Conservation (phyloP, 768 basidiomycete species). For the Tremella fuciformis region DNA sequence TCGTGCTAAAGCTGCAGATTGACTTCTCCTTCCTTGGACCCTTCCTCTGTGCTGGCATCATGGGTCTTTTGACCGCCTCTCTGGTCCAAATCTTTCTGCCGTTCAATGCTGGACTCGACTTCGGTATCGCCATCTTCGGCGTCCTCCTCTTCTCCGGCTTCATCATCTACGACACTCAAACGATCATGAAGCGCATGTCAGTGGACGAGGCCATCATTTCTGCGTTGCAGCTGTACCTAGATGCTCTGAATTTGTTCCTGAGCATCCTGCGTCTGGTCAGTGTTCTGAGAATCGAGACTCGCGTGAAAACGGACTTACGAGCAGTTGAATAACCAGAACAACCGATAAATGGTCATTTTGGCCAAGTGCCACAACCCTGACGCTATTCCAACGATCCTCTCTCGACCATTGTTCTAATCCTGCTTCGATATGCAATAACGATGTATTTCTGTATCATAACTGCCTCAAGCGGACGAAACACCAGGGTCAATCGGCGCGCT, state of each 20-base stretch:
- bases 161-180: constrained; percentile 64
- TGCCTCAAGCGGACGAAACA: too few relatives aligned
- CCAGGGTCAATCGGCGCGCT: too few relatives aligned
- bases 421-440: too few relatives aligned
- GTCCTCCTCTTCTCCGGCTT: constrained; percentile 85
- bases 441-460: too few relatives aligned
- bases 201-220: constrained; percentile 94
- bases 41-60: constrained; percentile 78
- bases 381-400: too few relatives aligned
- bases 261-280: constrained; percentile 51
- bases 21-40: constrained; percentile 92
- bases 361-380: too few relatives aligned
- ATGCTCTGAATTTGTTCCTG: constrained; percentile 61
- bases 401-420: too few relatives aligned
- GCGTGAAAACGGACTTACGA: not conserved
- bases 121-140: constrained; percentile 73
- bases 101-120: constrained; percentile 74
- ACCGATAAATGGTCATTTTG: constrained; percentile 24
- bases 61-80: constrained; percentile 76
- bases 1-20: constrained; percentile 58
- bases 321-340: constrained; percentile 39
- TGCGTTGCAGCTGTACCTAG: constrained; percentile 73
- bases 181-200: constrained; percentile 80
- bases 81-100: constrained; percentile 82
- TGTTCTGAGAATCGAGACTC: constrained; percentile 5